Conservation (phyloP, 1,284 basidiomycete genomes). For the Pulveroboletus ridleyi region DNA sequence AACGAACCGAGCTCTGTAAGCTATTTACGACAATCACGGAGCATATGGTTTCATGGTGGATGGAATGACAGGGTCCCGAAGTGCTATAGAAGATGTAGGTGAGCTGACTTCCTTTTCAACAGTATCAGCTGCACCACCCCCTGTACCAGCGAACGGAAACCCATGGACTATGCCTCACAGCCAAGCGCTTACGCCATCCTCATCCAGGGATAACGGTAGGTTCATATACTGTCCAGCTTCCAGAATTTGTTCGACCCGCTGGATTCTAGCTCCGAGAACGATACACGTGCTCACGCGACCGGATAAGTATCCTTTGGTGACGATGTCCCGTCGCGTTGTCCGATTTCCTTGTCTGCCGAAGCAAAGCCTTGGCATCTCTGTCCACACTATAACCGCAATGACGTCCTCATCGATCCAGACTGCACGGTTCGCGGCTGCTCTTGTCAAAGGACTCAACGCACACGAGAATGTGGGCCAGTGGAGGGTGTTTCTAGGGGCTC, state of each 20-base stretch:
- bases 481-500: constrained; percentile 3
- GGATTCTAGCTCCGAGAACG: constrained; percentile 22
- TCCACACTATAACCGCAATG: constrained; percentile 65
- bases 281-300: constrained; percentile 30
- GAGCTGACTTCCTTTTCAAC: constrained; percentile 8
- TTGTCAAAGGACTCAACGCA: constrained; percentile 76
- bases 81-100: constrained; percentile 16
- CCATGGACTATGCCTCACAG: constrained; percentile 1
- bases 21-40: constrained; percentile 25
- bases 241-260: neutral
- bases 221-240: neutral
- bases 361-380: constrained; percentile 74
- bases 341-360: constrained; percentile 46
- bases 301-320: constrained; percentile 70
- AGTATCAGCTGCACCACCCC: constrained; percentile 7
- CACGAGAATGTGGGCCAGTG: constrained; percentile 66
- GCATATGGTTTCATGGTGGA: constrained; percentile 16
- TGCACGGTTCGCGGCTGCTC: constrained; percentile 72
- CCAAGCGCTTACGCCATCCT: neutral
- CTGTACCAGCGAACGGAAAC: constrained; percentile 24
- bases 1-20: constrained; percentile 29
- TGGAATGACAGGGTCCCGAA: constrained; percentile 20
- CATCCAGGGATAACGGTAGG: constrained; percentile 28
- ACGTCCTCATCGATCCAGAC: constrained; percentile 73
- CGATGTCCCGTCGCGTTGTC: constrained; percentile 52